Percentiles rank a stretch among this genome's conserved stretches.
Evolutionary conservation across 148 eudicot species (phyloP).

Genomic region (Rhododendron mucronatum): DNA sequence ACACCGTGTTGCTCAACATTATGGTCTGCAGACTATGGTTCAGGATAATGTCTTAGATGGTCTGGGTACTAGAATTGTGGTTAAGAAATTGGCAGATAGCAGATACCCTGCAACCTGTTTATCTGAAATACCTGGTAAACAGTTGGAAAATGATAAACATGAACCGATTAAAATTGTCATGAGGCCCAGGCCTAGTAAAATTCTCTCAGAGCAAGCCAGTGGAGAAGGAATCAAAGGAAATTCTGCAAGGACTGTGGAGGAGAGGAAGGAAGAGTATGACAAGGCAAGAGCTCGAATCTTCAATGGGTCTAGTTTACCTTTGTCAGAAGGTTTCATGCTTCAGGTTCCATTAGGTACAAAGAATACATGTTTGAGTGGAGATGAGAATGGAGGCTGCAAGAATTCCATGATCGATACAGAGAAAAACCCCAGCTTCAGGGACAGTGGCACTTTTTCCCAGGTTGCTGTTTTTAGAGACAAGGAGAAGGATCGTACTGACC

Average conservation of each 20-base stretch:
- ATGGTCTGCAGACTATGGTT: conserved; percentile 74
- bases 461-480: conserved; percentile 86
- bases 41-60: conserved; percentile 64
- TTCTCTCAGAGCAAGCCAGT: conserved; percentile 43
- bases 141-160: conserved; percentile 48
- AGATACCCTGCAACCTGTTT: conserved; percentile 63
- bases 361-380: conserved; percentile 30
- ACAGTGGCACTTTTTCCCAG: conserved; percentile 44
- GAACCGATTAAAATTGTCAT: conserved; percentile 63
- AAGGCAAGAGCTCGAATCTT: conserved; percentile 93
- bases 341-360: conserved; percentile 35
- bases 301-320: conserved; percentile 49
- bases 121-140: conserved; percentile 72
- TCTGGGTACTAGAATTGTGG: conserved; percentile 61
- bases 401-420: conserved; percentile 41
- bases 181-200: conserved; percentile 52
- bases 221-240: conserved; percentile 43
- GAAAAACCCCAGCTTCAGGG: conserved; percentile 33
- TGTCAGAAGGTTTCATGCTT: conserved; percentile 35
- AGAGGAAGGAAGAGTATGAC: conserved; percentile 93
- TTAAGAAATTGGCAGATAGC: conserved; percentile 57
- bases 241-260: conserved; percentile 61
- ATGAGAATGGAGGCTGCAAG: conserved; percentile 50
- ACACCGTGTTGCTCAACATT: conserved; percentile 96
- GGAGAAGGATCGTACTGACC: conserved; percentile 86